Evolutionary conservation across 768 basidiomycete genomes (phyloP).

Genomic region (Rhizopogon salebrosus): DNA sequence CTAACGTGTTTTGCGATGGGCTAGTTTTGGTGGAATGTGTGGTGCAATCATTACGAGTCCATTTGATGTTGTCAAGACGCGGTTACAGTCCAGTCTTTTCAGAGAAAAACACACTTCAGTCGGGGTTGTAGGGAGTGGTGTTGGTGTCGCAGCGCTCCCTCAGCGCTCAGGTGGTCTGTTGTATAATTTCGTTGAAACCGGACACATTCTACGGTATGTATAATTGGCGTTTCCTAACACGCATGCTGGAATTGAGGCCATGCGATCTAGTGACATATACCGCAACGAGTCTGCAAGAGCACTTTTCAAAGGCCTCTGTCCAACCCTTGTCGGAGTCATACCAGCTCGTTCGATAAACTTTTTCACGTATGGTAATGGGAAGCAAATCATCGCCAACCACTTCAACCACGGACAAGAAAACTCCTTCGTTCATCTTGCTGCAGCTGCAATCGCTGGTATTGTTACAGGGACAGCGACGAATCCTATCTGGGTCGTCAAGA

Average conservation of each 20-base stretch:
- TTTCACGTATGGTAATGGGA: conserved; percentile 96
- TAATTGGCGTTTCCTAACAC: not conserved
- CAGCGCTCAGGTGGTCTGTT: conserved; percentile 50
- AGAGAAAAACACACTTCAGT: conserved; percentile 35
- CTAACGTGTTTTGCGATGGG: not conserved
- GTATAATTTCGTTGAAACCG: conserved; percentile 94
- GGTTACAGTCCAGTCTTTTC: conserved; percentile 89
- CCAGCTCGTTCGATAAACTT: conserved; percentile 98
- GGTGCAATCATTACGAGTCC: conserved; percentile 96
- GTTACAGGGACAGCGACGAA: conserved; percentile 89
- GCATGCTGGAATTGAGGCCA: not conserved
- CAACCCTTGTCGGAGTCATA: conserved; percentile 90
- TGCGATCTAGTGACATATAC: conserved; percentile 67
- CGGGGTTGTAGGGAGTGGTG: conserved; percentile 28
- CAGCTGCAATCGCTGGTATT: conserved; percentile 85
- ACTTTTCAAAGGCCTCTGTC: conserved; percentile 91
- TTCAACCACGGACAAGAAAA: conserved; percentile 80
- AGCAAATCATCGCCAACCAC: conserved; percentile 77
- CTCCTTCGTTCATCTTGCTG: conserved; percentile 75
- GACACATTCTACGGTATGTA: conserved; percentile 74
- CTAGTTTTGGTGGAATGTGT: conserved; percentile 93
- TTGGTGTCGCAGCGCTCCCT: conserved; percentile 25
- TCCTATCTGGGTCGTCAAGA: conserved; percentile 99
- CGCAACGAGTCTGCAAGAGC: conserved; percentile 83
- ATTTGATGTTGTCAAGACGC: conserved; percentile 97